Base-by-base conservation (phyloP, 2,329 filamentous ascomycete genomes). In the Aphanocladium album region DNA sequence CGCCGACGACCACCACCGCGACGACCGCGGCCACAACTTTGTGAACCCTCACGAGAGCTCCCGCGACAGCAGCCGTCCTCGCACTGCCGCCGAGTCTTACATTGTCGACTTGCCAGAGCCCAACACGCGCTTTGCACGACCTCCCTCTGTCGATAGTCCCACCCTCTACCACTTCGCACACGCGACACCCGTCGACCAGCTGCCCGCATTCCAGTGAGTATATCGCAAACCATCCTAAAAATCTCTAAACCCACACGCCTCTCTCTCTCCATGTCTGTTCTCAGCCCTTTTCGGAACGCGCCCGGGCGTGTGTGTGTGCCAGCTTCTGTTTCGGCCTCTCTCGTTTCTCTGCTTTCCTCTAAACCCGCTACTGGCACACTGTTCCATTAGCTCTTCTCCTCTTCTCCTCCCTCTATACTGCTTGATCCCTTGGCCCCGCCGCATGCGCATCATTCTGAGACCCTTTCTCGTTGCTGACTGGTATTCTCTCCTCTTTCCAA, bases 71-170 rank as follows among this genome's bases (percentile, higher is more conserved):
- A 43, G 23, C 17, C 59, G n/a, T 56, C 35, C 47, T 33, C 37
- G 25, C 6, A 52, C 39, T 33, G 23, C 60, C 14, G 51, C 68
- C n/a, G 67, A 68, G 11, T 72, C 73, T 41, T 73, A 67, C 53
- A 70, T 74, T 57, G 23, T 45, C 19, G 75, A 78, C 62, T 73
- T 81, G 23, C 74, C 77, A 46, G 76, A 76, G 63, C 80, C 82
- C n/a, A 80, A 80, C 52, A 77, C 79, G 63, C 73, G 83, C 54
- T 84, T 83, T 68, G 77, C 77, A n/a, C 77, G 83, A 63, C 79
- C 80, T 35, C 81, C 74, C 66, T 81, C 83, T 16, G 70, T 85
- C 59, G 83, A 87, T 70, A 86, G 83, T 69, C 84, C 83, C 63
- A 86, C 83, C 35, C 73, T 87, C 53, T 86, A 87, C 79, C 82